phyloP scores from a whole-genome alignment of 1,284 basidiomycete species.

The Inonotus hispidus region DNA sequence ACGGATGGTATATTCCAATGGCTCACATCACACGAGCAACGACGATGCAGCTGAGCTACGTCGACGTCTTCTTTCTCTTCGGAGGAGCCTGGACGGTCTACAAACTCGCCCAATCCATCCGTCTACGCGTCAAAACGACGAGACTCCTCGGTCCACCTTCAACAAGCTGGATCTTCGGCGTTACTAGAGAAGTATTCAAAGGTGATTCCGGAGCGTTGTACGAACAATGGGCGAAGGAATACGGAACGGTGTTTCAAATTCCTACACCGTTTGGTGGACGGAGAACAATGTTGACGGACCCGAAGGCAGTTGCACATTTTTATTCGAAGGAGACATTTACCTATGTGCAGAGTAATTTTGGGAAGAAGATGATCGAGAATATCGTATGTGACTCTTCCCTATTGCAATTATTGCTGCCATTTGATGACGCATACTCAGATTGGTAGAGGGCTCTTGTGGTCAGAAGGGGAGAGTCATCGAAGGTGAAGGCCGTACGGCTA shows the following conservation, averaged over 20 bases:
- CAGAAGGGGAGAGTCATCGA: constrained; percentile 48
- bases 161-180: constrained; percentile 22
- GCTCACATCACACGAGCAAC: no score
- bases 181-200: constrained; percentile 10
- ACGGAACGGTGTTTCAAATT: constrained; percentile 42
- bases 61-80: constrained; percentile 3
- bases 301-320: constrained; percentile 49
- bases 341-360: constrained; percentile 37
- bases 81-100: constrained; percentile 4
- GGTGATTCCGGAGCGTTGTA: constrained; percentile 22
- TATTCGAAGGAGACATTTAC: constrained; percentile 44
- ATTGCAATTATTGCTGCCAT: background rate
- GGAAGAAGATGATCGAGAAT: constrained; percentile 35
- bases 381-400: constrained; percentile 30
- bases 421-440: constrained; percentile 30
- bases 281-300: constrained; percentile 44
- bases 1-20: no score
- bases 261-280: constrained; percentile 36
- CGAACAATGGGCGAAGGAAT: constrained; percentile 37
- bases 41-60: background rate
- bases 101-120: constrained; percentile 5
- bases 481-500: constrained; percentile 22
- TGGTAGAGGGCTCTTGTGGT: constrained; percentile 43
- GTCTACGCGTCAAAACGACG: constrained; percentile 23
- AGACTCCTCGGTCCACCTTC: constrained; percentile 29